Base-by-base conservation (phyloP, 306 rosid species). In the Dalbergia oliveri region DNA sequence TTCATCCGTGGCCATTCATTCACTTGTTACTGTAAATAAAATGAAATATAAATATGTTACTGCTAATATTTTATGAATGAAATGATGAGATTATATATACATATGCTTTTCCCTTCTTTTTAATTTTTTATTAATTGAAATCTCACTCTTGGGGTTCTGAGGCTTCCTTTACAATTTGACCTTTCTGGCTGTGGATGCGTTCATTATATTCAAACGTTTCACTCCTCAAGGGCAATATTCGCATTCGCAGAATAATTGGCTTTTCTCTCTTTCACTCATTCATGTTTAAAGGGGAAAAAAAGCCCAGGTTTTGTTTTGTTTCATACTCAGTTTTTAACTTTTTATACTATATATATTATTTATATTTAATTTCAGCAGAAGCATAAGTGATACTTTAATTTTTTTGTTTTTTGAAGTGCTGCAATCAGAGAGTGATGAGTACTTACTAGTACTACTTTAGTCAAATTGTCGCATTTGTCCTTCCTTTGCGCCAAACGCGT, bases 1-100 rank as follows among this genome's bases (percentile, higher is more conserved):
- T 76, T 72, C 78, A 76, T 34, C 79, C 72, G 34, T 79, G 82
- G 75, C 87, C 85, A 49, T 61, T 66, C 82, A 49, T 69, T 83
- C 59, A 31, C 66, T 83, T 23, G 3, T 41, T 79, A 16, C 47
- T 57, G 9, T 43, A 58, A 13, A 69, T 45, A 35, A 71, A 8
- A 5, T 58, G 6, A 54, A 26, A 53, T 18, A 63, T 73, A 9
- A 18, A 13, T 66, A 66, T 72, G 43, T 47, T 68, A 0, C 50
- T 54, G 57, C 57, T 57, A 45, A 34, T 69, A 62, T 67, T 73
- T 81, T 59, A 72, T 49, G 12, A 26, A 18, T 31, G 2, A 31
- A 34, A 82, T 63, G 3, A 39, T 44, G 35, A 6, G 44, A 35
- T 67, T 18, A 31, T 44, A 49, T 18, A 31, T 44, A 49, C 13